phyloP scores from a whole-genome alignment of 345 rosid genomes.

The Eucalyptus globulus region DNA sequence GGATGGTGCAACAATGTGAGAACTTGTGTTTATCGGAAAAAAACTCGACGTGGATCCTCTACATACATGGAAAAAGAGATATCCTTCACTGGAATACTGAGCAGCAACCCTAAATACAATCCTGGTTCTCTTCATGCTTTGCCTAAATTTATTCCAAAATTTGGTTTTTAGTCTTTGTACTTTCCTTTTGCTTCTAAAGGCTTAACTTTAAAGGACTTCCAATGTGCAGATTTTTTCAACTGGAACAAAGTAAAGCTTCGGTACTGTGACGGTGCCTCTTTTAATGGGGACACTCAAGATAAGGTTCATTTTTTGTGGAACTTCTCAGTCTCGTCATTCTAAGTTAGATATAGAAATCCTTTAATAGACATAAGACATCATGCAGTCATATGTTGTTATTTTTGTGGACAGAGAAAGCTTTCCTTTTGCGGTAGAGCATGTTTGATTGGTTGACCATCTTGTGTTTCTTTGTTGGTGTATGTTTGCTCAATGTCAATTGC shows the following conservation, averaged over 20 bases:
- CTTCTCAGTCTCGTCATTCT: not conserved
- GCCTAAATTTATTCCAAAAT: not conserved
- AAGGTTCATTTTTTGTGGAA: slow-evolving; percentile 18
- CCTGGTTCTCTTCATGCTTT: slow-evolving; percentile 37
- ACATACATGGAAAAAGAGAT: slow-evolving; percentile 67
- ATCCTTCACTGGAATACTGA: slow-evolving; percentile 68
- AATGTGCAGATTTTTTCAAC: slow-evolving; percentile 69
- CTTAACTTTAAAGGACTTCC: not conserved
- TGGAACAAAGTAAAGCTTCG: slow-evolving; percentile 92
- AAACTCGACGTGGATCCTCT: slow-evolving; percentile 72
- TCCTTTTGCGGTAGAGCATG: not conserved
- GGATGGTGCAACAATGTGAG: slow-evolving; percentile 91
- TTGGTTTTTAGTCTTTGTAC: not conserved
- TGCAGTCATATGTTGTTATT: not conserved
- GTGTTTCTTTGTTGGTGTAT: not conserved
- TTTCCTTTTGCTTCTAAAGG: not conserved
- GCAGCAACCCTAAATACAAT: slow-evolving; percentile 58
- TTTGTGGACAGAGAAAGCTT: not conserved
- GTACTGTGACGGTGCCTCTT: slow-evolving; percentile 95
- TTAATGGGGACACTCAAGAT: slow-evolving; percentile 61
- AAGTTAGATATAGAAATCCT: not conserved
- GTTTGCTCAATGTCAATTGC: not conserved
- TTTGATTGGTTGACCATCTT: not conserved
- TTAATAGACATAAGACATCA: not conserved
- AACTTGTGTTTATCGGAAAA: slow-evolving; percentile 69